Evolutionary conservation across 108 stramenopile species (phyloP).

Genomic region (Ochromonas danica): DNA sequence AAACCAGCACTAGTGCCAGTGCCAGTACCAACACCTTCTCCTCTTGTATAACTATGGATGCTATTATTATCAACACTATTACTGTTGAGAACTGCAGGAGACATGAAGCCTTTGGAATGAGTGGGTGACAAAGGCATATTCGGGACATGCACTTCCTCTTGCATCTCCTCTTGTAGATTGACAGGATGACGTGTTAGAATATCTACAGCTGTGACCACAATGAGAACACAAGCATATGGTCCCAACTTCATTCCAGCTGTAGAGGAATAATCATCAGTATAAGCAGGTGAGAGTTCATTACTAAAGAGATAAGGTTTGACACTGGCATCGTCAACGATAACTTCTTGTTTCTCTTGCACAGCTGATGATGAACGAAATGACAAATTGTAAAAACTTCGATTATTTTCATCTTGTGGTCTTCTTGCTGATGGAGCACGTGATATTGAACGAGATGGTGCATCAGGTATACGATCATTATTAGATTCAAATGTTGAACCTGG

Average conservation of each 20-base stretch:
- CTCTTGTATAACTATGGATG: too few relatives aligned
- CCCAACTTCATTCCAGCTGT: background rate
- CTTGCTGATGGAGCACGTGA: too few relatives aligned
- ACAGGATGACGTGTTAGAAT: background rate
- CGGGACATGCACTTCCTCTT: too few relatives aligned
- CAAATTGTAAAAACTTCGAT: too few relatives aligned
- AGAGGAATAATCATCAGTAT: background rate
- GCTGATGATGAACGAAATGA: too few relatives aligned
- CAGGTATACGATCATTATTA: too few relatives aligned
- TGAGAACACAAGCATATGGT: background rate
- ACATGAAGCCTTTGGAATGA: too few relatives aligned
- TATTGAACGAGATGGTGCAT: background rate
- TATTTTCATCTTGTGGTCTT: background rate
- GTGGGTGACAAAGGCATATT: too few relatives aligned
- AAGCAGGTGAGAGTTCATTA: background rate
- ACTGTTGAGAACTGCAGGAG: too few relatives aligned
- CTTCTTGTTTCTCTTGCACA: background rate
- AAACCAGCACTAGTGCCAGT: too few relatives aligned
- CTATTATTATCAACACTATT: too few relatives aligned
- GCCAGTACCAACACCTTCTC: too few relatives aligned
- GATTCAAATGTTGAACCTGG: slow-evolving; percentile 16
- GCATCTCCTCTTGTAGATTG: background rate
- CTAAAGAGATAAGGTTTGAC: background rate
- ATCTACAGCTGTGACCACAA: background rate
- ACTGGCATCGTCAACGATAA: background rate